Percentiles rank a stretch among this genome's conserved stretches.
These are phyloP conservation scores for Saxophila tyrrhenica DNA, from an alignment of 495 filamentous ascomycete species.

Conservation along the genomic window DNA sequence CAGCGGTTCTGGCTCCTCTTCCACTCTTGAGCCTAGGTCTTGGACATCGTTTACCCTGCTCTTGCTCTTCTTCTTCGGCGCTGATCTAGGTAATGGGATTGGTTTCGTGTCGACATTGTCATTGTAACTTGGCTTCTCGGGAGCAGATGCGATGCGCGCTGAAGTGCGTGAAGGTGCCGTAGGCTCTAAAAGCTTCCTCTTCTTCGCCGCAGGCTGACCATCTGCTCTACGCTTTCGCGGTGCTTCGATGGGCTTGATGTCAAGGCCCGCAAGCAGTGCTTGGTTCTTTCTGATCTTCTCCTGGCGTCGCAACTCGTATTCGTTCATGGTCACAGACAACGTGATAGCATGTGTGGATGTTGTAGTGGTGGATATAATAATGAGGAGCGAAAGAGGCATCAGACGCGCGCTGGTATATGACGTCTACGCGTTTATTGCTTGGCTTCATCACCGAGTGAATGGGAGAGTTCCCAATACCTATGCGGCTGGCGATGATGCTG, in stretches of 20 bases:
- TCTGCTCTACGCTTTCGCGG: constrained; percentile 19
- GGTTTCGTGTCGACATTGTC: constrained; percentile 15
- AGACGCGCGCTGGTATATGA: no score
- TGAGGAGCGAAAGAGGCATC: no score
- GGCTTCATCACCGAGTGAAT: no score
- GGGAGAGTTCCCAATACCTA: no score
- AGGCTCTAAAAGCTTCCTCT: constrained; percentile 17
- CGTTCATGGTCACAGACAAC: no score
- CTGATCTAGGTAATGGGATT: constrained; percentile 1
- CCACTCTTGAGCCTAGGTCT: not conserved
- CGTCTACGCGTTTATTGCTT: no score
- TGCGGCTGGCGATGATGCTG: no score
- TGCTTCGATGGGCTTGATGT: constrained; percentile 24
- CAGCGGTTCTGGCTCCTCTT: constrained; percentile 3
- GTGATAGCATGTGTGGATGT: no score
- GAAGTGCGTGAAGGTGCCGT: constrained; percentile 26
- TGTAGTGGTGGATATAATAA: no score
- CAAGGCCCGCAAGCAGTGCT: constrained; percentile 36
- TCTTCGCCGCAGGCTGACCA: constrained; percentile 13
- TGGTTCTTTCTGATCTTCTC: constrained; percentile 47
- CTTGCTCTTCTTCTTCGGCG: not conserved
- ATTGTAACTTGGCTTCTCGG: constrained; percentile 20
- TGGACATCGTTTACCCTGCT: not conserved
- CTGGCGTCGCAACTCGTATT: constrained; percentile 42
- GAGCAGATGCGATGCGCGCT: constrained; percentile 27